Base-by-base conservation (phyloP, 2,329 filamentous ascomycete genomes). In the Dactylellina drechsleri region DNA sequence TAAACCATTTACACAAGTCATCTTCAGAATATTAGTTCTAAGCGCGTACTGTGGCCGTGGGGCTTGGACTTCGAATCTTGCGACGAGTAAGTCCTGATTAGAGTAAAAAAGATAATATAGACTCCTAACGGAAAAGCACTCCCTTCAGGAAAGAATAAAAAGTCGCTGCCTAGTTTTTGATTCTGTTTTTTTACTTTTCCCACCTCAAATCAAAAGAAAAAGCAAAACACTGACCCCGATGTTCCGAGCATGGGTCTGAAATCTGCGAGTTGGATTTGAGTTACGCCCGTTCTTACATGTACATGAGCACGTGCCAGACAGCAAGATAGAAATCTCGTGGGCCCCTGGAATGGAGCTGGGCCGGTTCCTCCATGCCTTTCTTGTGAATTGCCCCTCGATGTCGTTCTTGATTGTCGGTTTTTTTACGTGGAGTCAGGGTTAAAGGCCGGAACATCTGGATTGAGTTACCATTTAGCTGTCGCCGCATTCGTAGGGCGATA, bases 301-400 rank as follows among this genome's bases (percentile, higher is more conserved):
- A 64, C 71, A 65, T 64, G 71, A 67, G 64, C 71, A 75, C 71
- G 71, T 75, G 71, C 71, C 71, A 68, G 56, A 67, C 15, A 47
- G 47, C 53, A 64, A 49, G 53, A 58, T 54, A 20, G 28, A 66
- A 56, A 41, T 49, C 58, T 75, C 61, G 64, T 75, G 71, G 70
- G 52, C 6, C 16, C 31, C 53, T 57, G 53, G 12, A 40, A 47
- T 47, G 8, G 43, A 18, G 43, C 13, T 15, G 13, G 43, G 13
- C 26, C 31, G 68, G 31, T 67, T 61, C 62, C 60, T 73, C 45
- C 68, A 66, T 60, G 43, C 60, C 45, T 60, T 59, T 13, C 66
- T 28, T 62, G 5, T 36, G 31, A 10, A 36, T 36, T 54, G 47
- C 43, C 71, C 18, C 40, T 52, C 28, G 7, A 43, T 12, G 6